Conservation (phyloP, 257 asterid species). For the Solanum pimpinellifolium region DNA sequence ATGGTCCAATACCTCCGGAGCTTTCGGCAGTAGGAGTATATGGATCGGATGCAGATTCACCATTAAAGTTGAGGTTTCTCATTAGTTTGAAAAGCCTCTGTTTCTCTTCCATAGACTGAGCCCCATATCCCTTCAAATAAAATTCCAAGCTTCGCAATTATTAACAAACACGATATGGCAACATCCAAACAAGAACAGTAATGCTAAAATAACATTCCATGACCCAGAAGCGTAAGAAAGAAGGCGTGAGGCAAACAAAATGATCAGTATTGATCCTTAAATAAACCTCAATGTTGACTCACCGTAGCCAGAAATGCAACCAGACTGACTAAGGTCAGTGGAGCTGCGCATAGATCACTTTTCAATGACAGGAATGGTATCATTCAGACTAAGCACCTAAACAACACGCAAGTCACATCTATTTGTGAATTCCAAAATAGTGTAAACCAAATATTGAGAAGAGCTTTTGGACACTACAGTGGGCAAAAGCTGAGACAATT, state of each 20-base stretch:
- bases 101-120: constrained; percentile 96
- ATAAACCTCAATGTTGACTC: not conserved
- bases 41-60: constrained; percentile 82
- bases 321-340: not conserved
- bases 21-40: constrained; percentile 69
- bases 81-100: constrained; percentile 90
- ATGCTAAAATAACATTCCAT: not conserved
- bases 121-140: constrained; percentile 59
- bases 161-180: not conserved
- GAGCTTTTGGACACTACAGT: not conserved
- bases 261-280: not conserved
- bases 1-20: constrained; percentile 49
- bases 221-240: not conserved
- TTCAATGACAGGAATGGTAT: not conserved
- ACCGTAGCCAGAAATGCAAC: not conserved
- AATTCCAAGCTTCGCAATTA: not conserved
- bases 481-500: not conserved
- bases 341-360: not conserved
- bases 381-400: not conserved
- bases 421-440: not conserved
- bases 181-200: not conserved
- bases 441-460: not conserved
- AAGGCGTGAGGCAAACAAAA: not conserved
- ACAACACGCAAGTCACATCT: not conserved
- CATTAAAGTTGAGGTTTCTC: constrained; percentile 91